A percentile compares a stretch with the other conserved stretches of the same genome.
Evolutionary conservation across 805 yeast species (phyloP).

Genomic region (Candida sanyiensis): DNA sequence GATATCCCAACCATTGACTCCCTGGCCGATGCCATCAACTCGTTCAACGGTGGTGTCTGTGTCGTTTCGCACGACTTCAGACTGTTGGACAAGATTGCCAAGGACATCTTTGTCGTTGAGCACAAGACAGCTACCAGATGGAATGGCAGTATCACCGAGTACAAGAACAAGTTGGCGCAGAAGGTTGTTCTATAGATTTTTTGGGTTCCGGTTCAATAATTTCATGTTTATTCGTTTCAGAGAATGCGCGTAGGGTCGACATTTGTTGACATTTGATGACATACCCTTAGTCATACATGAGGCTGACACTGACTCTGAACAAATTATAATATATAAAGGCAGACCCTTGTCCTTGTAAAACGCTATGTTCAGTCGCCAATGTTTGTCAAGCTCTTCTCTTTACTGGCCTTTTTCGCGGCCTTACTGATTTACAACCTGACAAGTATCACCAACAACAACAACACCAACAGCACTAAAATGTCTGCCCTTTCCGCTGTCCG

Average conservation of each 20-base stretch:
- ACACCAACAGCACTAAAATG: background rate
- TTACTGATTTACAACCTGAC: no score
- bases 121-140: slow-evolving; percentile 93
- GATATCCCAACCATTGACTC: slow-evolving; percentile 98
- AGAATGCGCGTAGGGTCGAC: no score
- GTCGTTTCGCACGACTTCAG: slow-evolving; percentile 99
- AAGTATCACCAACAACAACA: background rate
- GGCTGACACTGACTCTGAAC: no score
- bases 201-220: background rate
- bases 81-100: slow-evolving; percentile 92
- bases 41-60: slow-evolving; percentile 95
- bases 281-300: background rate
- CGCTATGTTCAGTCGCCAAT: no score
- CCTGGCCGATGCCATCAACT: slow-evolving; percentile 90
- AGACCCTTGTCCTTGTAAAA: no score
- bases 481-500: slow-evolving; percentile 26
- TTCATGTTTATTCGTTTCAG: no score
- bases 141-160: slow-evolving; percentile 86
- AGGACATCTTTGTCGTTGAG: slow-evolving; percentile 95
- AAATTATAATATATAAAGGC: no score
- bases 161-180: slow-evolving; percentile 92
- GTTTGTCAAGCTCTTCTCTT: background rate
- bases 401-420: background rate
- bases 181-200: slow-evolving; percentile 62
- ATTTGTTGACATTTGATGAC: no score